Percentiles rank a stretch among this genome's conserved stretches.
Conservation (phyloP, 23 red algal species). For the Gracilariopsis chorda region DNA sequence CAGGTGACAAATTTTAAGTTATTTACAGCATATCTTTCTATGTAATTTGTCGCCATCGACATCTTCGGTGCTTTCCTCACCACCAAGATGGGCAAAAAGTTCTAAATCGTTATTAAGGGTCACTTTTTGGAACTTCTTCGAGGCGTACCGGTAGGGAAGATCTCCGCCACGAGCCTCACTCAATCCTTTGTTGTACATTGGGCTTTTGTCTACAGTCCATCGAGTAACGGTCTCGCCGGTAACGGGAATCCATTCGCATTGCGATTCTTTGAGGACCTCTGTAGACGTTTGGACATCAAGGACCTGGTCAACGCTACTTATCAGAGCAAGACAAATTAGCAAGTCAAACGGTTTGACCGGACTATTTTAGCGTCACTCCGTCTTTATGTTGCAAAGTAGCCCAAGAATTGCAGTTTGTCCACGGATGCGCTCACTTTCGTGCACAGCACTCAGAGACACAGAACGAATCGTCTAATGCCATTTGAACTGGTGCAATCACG, state of each 20-base stretch:
- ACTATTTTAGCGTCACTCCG: background rate
- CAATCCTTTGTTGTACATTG: background rate
- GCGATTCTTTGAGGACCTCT: background rate
- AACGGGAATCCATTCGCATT: slow-evolving; percentile 11
- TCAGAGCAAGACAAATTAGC: background rate
- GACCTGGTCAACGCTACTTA: background rate
- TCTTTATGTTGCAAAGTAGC: background rate
- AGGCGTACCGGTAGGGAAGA: background rate
- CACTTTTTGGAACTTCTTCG: background rate
- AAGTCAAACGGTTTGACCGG: background rate
- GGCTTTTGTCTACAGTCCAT: background rate
- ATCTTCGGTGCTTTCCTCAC: background rate
- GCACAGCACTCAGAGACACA: slow-evolving; percentile 8
- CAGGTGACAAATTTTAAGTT: background rate
- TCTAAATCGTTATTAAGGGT: background rate
- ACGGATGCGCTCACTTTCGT: background rate
- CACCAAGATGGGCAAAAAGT: background rate
- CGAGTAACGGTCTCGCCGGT: background rate
- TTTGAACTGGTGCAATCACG: background rate
- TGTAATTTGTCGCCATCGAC: slow-evolving; percentile 1
- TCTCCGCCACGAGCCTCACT: background rate
- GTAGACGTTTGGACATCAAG: background rate
- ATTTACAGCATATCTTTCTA: background rate
- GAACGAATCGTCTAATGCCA: background rate
- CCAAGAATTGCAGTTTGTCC: background rate